Percentiles rank a stretch among this genome's conserved stretches.
Conservation (phyloP, 179 eudicot species). For the Gypsophila paniculata region DNA sequence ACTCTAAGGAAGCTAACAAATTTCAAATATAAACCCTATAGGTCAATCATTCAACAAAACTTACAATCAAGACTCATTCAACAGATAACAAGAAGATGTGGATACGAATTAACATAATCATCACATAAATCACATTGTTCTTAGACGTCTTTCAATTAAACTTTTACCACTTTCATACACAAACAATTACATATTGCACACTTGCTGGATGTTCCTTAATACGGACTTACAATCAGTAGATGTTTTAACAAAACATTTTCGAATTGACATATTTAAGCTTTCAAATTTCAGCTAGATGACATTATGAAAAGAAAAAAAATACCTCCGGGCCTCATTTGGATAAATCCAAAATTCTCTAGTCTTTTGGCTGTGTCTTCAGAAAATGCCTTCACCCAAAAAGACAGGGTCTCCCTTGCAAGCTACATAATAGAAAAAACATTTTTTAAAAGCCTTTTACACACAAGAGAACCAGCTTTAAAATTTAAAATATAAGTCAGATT, state of each 20-base stretch:
- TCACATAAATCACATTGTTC: background rate
- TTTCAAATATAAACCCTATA: background rate
- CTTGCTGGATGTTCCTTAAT: too few relatives aligned
- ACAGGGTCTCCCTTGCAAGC: constrained; percentile 94
- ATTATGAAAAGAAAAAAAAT: constrained; percentile 20
- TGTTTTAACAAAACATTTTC: background rate
- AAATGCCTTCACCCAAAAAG: constrained; percentile 99
- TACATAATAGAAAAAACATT: constrained; percentile 35
- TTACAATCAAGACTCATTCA: background rate
- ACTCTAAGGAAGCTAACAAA: background rate
- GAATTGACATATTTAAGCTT: background rate
- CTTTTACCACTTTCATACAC: background rate
- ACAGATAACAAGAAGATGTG: background rate
- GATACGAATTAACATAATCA: constrained; percentile 3
- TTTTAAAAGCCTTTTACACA: background rate
- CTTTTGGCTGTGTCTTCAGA: constrained; percentile 99
- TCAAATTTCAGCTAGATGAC: background rate
- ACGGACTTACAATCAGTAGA: background rate
- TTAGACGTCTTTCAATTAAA: background rate
- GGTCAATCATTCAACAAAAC: background rate
- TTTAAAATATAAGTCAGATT: background rate
- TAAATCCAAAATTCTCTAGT: constrained; percentile 95
- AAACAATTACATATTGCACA: background rate
- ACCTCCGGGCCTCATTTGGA: constrained; percentile 99
- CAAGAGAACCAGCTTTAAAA: constrained; percentile 5